Evolutionary conservation across 495 filamentous ascomycete species (phyloP).

Genomic region (Clohesyomyces aquaticus): DNA sequence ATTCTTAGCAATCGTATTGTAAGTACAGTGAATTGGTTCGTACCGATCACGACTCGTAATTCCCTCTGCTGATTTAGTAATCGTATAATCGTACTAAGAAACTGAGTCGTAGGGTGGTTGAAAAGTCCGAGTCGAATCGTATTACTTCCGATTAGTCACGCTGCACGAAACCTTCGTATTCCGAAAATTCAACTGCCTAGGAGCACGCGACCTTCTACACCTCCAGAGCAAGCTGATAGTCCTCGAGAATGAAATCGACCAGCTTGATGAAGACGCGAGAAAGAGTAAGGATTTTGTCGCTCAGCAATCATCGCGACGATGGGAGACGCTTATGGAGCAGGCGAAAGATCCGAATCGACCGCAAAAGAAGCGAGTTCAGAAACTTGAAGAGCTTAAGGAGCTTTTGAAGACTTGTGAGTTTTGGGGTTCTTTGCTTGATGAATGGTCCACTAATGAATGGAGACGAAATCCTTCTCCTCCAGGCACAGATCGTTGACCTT

Average conservation of each 20-base stretch:
- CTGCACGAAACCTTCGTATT: slow-evolving; percentile 20
- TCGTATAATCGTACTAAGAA: too few species aligned
- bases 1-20: too few species aligned
- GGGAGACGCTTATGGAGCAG: slow-evolving; percentile 15
- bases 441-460: not conserved
- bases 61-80: too few species aligned
- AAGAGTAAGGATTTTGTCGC: slow-evolving; percentile 6
- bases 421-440: too few species aligned
- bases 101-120: too few species aligned
- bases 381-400: slow-evolving; percentile 9
- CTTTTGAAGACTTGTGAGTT: slow-evolving; percentile 14
- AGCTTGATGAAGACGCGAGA: slow-evolving; percentile 15
- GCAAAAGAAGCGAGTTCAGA: slow-evolving; percentile 15
- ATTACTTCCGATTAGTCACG: too few species aligned
- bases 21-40: too few species aligned
- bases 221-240: slow-evolving; percentile 24
- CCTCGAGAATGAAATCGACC: slow-evolving; percentile 16
- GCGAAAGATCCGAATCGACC: slow-evolving; percentile 1
- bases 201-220: slow-evolving; percentile 24
- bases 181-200: slow-evolving; percentile 22
- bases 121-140: too few species aligned
- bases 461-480: slow-evolving; percentile 21
- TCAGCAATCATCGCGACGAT: slow-evolving; percentile 14
- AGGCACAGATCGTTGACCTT: slow-evolving; percentile 12
- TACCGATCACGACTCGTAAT: too few species aligned